Conservation (phyloP, 345 rosid species). For the Mangifera indica region DNA sequence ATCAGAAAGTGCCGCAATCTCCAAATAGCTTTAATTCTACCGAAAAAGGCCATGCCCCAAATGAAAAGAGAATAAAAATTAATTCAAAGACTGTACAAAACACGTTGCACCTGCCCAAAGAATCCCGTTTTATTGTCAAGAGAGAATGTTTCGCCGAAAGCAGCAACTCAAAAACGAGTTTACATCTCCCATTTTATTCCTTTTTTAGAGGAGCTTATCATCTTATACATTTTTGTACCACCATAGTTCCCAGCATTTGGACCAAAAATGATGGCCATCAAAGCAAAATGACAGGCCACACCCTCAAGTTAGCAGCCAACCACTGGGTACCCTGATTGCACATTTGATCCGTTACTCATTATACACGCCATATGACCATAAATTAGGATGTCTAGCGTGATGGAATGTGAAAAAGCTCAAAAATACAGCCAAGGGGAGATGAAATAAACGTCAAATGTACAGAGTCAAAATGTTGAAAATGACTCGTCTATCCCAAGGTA, state of each 20-base stretch:
- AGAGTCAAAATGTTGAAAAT: slow-evolving; percentile 14
- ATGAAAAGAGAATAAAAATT: too few species aligned
- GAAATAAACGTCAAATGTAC: slow-evolving; percentile 13
- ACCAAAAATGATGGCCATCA: too few species aligned
- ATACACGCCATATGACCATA: slow-evolving; percentile 8
- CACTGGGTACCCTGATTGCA: background rate
- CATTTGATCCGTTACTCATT: slow-evolving; percentile 13
- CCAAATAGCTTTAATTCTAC: too few species aligned
- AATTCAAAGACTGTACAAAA: too few species aligned
- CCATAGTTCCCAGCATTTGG: background rate
- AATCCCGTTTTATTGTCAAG: background rate
- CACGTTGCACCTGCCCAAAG: too few species aligned
- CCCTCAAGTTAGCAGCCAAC: slow-evolving; percentile 1
- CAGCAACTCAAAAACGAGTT: slow-evolving; percentile 8
- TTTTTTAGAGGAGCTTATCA: background rate
- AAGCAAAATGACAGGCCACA: slow-evolving; percentile 4
- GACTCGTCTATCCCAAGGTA: slow-evolving; percentile 35
- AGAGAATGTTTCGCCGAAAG: background rate
- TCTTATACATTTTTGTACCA: background rate
- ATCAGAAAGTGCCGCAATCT: too few species aligned
- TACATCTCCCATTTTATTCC: slow-evolving; percentile 22
- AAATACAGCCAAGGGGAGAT: background rate
- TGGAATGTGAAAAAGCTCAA: slow-evolving; percentile 6
- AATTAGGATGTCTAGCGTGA: slow-evolving; percentile 2
- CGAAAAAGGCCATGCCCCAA: too few species aligned